Base-by-base conservation (phyloP, 768 basidiomycete genomes). In the Trametes villosa region DNA sequence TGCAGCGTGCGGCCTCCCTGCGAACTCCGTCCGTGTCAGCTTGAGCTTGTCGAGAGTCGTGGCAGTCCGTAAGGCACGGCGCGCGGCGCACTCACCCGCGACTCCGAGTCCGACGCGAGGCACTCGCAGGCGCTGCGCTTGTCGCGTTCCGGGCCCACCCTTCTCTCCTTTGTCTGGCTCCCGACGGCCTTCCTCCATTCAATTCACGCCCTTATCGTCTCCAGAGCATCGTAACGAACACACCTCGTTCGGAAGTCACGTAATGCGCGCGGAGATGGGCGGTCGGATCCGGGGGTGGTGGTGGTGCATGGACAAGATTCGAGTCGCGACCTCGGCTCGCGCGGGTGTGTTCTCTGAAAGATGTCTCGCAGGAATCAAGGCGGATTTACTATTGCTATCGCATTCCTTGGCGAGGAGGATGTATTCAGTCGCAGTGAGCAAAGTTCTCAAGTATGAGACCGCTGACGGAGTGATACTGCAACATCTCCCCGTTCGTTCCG, bases 151-250 rank as follows among this genome's bases (percentile, higher is more conserved):
- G 29, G 29, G 11, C 48, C 22, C 31, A 27, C 30, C 31, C 30
- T 49, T 38, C 27, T 15, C 42, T 44, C 11, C 46, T 48, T 49
- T 49, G 30, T 49, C 20, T 36, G 22, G 26, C 33, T 26, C 5
- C 50, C 50, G 36, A 51, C 50, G 50, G 48, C 31, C 48, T 49
- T 31, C 48, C 31, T 49, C n/a, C 18, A 49, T 49, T 49, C 48
- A 49, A 49, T 33, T 31, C 11, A 20, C 7, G n/a, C 30, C 34
- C 30, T 18, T 51, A 51, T 51, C 33, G 17, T 20, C n/a, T 18
- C 33, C 27, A n/a, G n/a, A n/a, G n/a, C n/a, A n/a, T n/a, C n/a
- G n/a, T n/a, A n/a, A n/a, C n/a, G n/a, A n/a, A n/a, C n/a, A n/a
- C n/a, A n/a, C n/a, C n/a, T n/a, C n/a, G n/a, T n/a, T 12, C 44